Evolutionary conservation across 305 asterid genomes (phyloP), one percentile per base, ranked within the genome.

Genomic region (Fraxinus dipetala): DNA sequence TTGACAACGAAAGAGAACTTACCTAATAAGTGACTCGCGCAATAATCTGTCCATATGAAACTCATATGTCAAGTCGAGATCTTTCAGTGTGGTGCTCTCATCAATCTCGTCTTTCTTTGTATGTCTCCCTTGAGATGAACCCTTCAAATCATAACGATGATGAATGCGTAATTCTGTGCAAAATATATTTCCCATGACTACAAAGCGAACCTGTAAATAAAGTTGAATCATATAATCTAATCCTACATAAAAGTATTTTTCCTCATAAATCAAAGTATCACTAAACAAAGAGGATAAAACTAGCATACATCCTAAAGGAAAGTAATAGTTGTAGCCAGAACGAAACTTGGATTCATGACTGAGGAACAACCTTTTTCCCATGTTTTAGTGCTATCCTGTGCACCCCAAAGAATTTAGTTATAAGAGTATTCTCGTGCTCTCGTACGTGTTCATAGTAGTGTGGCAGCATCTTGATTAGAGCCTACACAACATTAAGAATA

Each of bases 151-250:
- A 85, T 90, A 94, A 43, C 99, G 98, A 72, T 95, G 97, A 81
- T 95, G 99, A 84, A 95, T 95, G 28, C 91, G 89, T 85, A 95
- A 87, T 87, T 95, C 98, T 20, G 99, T 93, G 86, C 95, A 92
- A 89, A 95, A 94, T 97, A 95, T 95, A 84, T 95, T 95, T 85
- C 99, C 99, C 98, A 94, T 95, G 84, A 95, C 99, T 48, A 95
- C 91, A 90, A 95, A 94, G 75, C 95, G 99, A 36, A 91, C 97
- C 99, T 95, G 90, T 40, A 84, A 81, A 87, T 35, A 78, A 84
- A 86, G 85, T 59, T 28, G 38, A 75, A 67, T 76, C 45, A 69
- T 43, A 30, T 70, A 13, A 32, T 30, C 20, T 72, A 65, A 78
- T 61, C 80, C 76, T 83, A 78, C 31, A 59, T 75, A 75, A 75